Evolutionary conservation across 148 eudicot genomes (phyloP).

Genomic region (Chenopodium quinoa): DNA sequence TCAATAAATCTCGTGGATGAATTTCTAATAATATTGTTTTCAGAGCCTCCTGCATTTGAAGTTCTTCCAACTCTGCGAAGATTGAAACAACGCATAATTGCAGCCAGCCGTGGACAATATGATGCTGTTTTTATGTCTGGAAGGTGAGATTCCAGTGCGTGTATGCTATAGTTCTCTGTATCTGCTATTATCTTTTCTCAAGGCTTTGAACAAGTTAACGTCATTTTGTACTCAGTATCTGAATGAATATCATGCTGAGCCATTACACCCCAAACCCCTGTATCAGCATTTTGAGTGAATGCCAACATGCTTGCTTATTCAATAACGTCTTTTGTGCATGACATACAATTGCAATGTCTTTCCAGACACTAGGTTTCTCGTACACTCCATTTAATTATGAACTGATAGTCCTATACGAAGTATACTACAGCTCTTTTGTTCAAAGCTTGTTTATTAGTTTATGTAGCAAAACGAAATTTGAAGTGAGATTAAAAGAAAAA

Average conservation of each 20-base stretch:
- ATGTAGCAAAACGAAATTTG: neutral
- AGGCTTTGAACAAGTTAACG: neutral
- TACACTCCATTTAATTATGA: no score
- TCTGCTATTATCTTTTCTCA: neutral
- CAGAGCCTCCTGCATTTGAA: slow-evolving; percentile 95
- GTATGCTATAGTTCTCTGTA: neutral
- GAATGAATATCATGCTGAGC: neutral
- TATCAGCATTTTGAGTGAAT: neutral
- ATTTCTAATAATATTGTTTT: slow-evolving; percentile 13
- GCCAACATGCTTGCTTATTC: neutral
- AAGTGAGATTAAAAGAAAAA: neutral
- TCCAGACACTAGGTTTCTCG: neutral
- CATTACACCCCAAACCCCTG: neutral
- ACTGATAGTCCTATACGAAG: neutral
- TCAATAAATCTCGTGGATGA: slow-evolving; percentile 9
- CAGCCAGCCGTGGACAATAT: slow-evolving; percentile 91
- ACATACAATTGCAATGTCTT: neutral
- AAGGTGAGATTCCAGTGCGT: slow-evolving; percentile 42
- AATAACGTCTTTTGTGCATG: neutral
- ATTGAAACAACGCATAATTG: slow-evolving; percentile 73
- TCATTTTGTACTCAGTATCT: neutral
- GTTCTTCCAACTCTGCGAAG: slow-evolving; percentile 86
- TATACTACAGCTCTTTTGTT: neutral
- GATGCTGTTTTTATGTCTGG: slow-evolving; percentile 99
- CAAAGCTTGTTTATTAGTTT: neutral